Evolutionary conservation across 2,329 filamentous ascomycete species (phyloP), one percentile per base, ranked within the genome.

Genomic region (Exserohilum rostratum): DNA sequence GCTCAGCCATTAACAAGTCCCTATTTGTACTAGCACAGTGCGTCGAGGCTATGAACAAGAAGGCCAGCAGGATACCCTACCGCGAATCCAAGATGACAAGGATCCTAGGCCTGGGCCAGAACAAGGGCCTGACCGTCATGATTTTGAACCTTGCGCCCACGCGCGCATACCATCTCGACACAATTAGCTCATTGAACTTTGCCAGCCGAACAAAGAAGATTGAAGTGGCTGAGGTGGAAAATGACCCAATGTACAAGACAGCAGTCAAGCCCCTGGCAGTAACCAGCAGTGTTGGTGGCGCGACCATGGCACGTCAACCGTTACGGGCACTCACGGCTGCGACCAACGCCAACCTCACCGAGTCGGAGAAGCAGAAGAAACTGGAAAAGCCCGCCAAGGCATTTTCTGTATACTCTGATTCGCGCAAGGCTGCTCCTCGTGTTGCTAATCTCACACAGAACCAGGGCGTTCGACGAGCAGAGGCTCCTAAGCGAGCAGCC

Each of bases 61-160:
- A 87, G 67, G 84, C 87, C 56, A 74, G 77, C 65, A 86, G 93
- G 30, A 93, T 98, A 68, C 93, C 95, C 0, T 98, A 96, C 74
- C 85, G 93, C 52, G 93, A 97, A 73, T 95, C 90, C 49, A 97
- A 98, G 80, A 97, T 98, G 93, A 98, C 95, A 0, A 85, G 93
- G 42, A 97, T 98, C 50, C 78, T 98, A 22, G 93, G 90, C 0
- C 78, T 98, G 7, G 93, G 93, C 2, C 93, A 97, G 78, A 97
- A 98, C 78, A 91, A 96, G 61, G 93, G 95, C 46, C 86, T 96
- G 63, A 97, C 93, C 0, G 85, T 98, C 70, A 98, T 98, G 95
- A 95, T 98, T 54, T 82, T 98, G 33, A 98, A 98, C 69, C 84
- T 98, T 2, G 91, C 93, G 0, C 93, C 95, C 0, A 83, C 96